Evolutionary conservation across 495 filamentous ascomycete species (phyloP).

Genomic region (Penicillium daleae): DNA sequence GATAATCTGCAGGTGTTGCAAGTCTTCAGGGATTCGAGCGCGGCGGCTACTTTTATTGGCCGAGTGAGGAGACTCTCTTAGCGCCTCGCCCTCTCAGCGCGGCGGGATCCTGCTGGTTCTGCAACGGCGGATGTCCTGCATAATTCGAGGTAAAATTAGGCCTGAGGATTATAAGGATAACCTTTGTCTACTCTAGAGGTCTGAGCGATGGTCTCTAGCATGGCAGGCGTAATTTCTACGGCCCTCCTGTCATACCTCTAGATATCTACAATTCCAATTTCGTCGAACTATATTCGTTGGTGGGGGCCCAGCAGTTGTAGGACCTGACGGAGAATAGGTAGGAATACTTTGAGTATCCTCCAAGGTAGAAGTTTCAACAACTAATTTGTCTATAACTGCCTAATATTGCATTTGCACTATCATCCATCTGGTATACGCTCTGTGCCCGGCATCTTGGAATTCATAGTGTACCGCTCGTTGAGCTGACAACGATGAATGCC

Average conservation of each 20-base stretch:
- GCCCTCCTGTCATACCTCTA: too few relatives aligned
- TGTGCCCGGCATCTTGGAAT: neutral
- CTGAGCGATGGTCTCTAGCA: neutral
- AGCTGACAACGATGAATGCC: neutral
- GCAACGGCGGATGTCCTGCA: constrained; percentile 14
- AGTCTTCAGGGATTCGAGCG: constrained; percentile 14
- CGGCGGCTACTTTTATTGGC: constrained; percentile 11
- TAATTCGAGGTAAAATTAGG: constrained; percentile 4
- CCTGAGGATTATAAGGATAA: neutral
- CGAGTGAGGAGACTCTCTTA: constrained; percentile 7
- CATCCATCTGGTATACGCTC: neutral
- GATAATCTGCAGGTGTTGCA: constrained; percentile 18
- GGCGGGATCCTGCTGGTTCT: constrained; percentile 4
- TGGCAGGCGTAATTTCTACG: too few relatives aligned
- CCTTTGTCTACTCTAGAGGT: neutral
- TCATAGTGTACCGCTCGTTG: neutral
- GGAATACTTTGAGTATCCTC: too few relatives aligned
- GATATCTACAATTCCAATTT: neutral
- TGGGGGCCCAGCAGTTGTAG: neutral
- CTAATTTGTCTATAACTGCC: neutral
- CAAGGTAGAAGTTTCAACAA: neutral
- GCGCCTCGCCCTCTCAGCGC: constrained; percentile 19
- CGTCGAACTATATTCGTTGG: neutral
- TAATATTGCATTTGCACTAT: neutral
- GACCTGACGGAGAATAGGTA: too few relatives aligned